These are phyloP conservation scores for Fusarium sp. DNA, from an alignment of 2,329 filamentous ascomycete species.

Conservation along the genomic window DNA sequence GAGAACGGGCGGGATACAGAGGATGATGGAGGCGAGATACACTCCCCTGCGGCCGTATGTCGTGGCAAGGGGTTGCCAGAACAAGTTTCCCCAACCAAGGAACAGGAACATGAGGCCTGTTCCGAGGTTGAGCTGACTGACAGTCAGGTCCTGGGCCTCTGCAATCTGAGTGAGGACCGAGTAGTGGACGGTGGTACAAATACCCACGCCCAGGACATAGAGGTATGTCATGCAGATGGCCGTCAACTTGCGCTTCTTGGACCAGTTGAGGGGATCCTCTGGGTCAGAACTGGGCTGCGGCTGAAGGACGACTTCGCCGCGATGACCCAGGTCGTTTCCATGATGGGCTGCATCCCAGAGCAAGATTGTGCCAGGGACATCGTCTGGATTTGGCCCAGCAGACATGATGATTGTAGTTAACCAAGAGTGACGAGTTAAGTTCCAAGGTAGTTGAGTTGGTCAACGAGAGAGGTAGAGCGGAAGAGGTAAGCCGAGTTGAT, in stretches of 20 bases:
- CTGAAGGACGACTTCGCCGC: slow-evolving; percentile 46
- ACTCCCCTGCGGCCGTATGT: slow-evolving; percentile 66
- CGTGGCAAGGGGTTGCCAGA: slow-evolving; percentile 68
- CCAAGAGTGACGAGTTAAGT: neutral
- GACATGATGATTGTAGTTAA: neutral
- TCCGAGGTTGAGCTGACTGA: neutral
- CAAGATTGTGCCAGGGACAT: slow-evolving; percentile 58
- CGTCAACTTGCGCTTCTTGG: slow-evolving; percentile 14
- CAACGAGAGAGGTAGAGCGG: neutral
- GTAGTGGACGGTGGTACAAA: slow-evolving; percentile 52
- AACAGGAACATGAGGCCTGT: slow-evolving; percentile 68
- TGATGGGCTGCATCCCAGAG: slow-evolving; percentile 48
- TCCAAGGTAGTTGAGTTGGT: neutral
- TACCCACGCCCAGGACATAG: slow-evolving; percentile 60
- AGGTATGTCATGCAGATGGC: slow-evolving; percentile 48
- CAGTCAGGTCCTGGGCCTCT: slow-evolving; percentile 55
- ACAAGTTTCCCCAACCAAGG: slow-evolving; percentile 65
- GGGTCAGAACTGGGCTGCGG: slow-evolving; percentile 43
- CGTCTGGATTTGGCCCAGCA: neutral
- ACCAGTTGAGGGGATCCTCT: slow-evolving; percentile 47
- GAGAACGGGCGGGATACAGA: slow-evolving; percentile 30
- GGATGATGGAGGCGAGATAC: slow-evolving; percentile 59
- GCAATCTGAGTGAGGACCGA: slow-evolving; percentile 59
- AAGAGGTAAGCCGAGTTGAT: neutral
- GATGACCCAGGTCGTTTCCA: slow-evolving; percentile 49